Evolutionary conservation across 768 basidiomycete species (phyloP), one percentile per base, ranked within the genome.

Genomic region (Leccinum barrowsii): DNA sequence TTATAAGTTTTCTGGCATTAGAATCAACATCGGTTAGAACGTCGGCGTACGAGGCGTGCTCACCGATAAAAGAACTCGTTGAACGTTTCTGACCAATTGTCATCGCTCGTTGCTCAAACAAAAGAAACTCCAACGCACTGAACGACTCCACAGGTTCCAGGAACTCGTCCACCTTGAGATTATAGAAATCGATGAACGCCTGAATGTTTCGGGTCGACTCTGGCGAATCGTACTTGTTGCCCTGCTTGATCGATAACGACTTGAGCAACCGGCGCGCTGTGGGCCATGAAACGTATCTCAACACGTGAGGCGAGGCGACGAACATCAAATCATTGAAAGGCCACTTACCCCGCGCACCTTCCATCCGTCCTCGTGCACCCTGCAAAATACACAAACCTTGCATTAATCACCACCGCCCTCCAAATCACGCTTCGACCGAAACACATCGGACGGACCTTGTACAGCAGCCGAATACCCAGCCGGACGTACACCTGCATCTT

Each of bases 401-500:
- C 19, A 40, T 62, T 32, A 53, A 53, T 59, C 32, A 54, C 13
- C 37, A 10, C 28, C 8, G 19, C 40, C 28, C 22, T 21, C 22
- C 2, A 5, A 42, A 35, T 53, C 47, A 22, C 21, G 26, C 28
- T 8, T 48, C 30, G 42, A 40, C 56, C 32, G 13, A 55, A 30
- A 52, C n/a, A 44, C 24, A 37, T 5, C 17, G 17, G 21, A 66
- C 70, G 10, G 61, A 81, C 85, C 81, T 90, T 92, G 80, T 98
- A 99, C 59, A 98, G 71, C 57, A 99, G 68, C 26, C 96, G 80
- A 67, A 99, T 99, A 2, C 96, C 96, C 15, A 99, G 75, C 40
- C 95, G 78, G 0, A 98, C 93, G 69, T 97, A 98, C 12, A 86
- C 85, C 67, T 94, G 89, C 94, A 98, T 99, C 78, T 98, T 98